These are phyloP conservation scores for Fusarium sulawesiense DNA, from an alignment of 2,329 filamentous ascomycete species.

Conservation along the genomic window DNA sequence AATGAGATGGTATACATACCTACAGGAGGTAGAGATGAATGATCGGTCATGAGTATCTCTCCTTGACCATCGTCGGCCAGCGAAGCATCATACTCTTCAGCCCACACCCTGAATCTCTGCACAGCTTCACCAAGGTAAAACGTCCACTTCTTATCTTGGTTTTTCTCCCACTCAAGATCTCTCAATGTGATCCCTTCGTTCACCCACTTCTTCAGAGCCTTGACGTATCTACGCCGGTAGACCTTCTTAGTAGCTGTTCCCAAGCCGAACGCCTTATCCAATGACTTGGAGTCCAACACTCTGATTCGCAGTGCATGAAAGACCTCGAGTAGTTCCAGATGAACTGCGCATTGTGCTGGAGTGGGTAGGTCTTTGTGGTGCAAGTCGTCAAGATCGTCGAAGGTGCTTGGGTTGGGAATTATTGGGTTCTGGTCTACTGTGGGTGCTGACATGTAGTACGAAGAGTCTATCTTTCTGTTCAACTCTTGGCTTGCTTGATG, in stretches of 20 bases:
- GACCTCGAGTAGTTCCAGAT: conserved; percentile 69
- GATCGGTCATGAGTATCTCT: conserved; percentile 1
- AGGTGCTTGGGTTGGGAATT: conserved; percentile 29
- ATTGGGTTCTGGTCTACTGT: conserved; percentile 19
- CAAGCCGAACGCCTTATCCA: conserved; percentile 30
- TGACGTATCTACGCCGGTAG: conserved; percentile 29
- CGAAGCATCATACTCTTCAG: conserved; percentile 10
- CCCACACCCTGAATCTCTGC: conserved; percentile 40
- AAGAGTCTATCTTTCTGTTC: conserved; percentile 1
- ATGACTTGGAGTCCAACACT: conserved; percentile 23
- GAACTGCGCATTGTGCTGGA: conserved; percentile 60
- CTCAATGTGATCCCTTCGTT: conserved; percentile 18
- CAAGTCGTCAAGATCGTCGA: conserved; percentile 1
- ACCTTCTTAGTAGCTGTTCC: conserved; percentile 20
- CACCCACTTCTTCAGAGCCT: conserved; percentile 13
- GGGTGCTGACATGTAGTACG: conserved; percentile 11
- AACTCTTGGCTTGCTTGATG: conserved; percentile 9
- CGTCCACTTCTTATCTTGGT: conserved; percentile 34
- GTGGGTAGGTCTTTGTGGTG: conserved; percentile 22
- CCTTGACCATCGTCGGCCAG: not conserved
- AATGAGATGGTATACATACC: conserved; percentile 9
- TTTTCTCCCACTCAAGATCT: conserved; percentile 15
- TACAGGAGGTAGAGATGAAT: conserved; percentile 26
- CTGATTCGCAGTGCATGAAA: conserved; percentile 62
- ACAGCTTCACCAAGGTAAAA: conserved; percentile 41